Evolutionary conservation across 495 filamentous ascomycete genomes (phyloP), one percentile per base, ranked within the genome.

Genomic region (Talaromyces proteolyticus): DNA sequence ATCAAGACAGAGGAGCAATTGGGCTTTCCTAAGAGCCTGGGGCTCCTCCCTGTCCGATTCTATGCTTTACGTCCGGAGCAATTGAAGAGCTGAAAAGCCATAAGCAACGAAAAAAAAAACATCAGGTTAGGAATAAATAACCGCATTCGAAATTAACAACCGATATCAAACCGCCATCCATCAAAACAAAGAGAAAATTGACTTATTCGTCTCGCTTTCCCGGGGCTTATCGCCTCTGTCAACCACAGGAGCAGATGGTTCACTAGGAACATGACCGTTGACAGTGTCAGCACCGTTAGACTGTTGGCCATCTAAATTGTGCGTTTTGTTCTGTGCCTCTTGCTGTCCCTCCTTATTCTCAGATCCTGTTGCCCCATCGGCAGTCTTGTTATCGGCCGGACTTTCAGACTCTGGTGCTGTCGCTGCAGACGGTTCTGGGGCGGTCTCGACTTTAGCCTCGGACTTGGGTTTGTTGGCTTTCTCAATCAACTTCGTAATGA

Each of bases 1-100:
- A 66, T 89, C 45, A 79, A 71, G 60, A 81, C 80, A 11, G 88
- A 95, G 61, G 49, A 91, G 45, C 91, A 96, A 66, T 81, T 74
- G 38, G 90, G 88, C 0, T 82, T 90, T 44, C 83, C 85, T 1
- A 71, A 74, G 44, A 70, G 72, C 42, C 68, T 89, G 22, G 75
- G 75, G 37, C 62, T 91, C 7, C 78, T 81, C 48, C 84, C 86
- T 16, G 86, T 92, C 17, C 75, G 80, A 48, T 85, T 81, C 57
- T 91, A 87, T 63, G 88, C 84, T 0, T 59, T 92, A 53, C 66
- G 72, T 19, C 66, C 66, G 8, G 17, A 34, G 37, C 29, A 20
- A 10, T 11, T 39, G 21, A 46, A 11, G n/a, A n/a, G 23, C 11
- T 3, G 34, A 1, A 4, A 26, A n/a, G n/a, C n/a, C 12, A 46